Percentiles rank a stretch among this genome's conserved stretches.
phyloP scores from a whole-genome alignment of 106 monocot species.

The Dendrobium huoshanense region DNA sequence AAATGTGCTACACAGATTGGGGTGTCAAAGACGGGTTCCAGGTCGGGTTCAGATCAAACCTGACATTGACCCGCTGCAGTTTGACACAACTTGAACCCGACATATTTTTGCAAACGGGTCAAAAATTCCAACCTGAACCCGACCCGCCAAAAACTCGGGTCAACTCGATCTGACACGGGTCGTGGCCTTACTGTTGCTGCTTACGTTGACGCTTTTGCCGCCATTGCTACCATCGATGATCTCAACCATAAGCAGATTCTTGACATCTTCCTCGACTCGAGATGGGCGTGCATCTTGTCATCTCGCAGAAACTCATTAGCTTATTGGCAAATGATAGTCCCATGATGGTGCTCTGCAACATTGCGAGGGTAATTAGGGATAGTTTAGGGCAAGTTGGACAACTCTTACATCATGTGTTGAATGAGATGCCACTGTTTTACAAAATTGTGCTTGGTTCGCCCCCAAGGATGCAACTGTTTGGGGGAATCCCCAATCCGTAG shows the following conservation, averaged over 20 bases:
- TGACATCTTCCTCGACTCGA: slow-evolving; percentile 61
- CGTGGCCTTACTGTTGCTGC: slow-evolving; percentile 43
- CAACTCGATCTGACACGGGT: slow-evolving; percentile 9
- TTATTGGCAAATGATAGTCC: slow-evolving; percentile 10
- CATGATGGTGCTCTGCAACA: slow-evolving; percentile 40
- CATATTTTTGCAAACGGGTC: too few species aligned
- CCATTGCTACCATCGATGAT: slow-evolving; percentile 69
- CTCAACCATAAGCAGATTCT: slow-evolving; percentile 56
- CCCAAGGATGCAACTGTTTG: slow-evolving; percentile 83
- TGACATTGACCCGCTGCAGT: too few species aligned
- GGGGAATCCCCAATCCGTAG: slow-evolving; percentile 86
- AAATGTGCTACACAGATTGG: too few species aligned
- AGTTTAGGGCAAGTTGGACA: slow-evolving; percentile 79
- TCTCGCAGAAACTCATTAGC: slow-evolving; percentile 30
- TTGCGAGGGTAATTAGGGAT: slow-evolving; percentile 35
- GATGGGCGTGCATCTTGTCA: slow-evolving; percentile 59
- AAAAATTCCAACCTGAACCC: too few species aligned
- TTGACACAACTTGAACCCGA: too few species aligned
- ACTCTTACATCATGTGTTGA: slow-evolving; percentile 56
- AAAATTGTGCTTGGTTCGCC: slow-evolving; percentile 68
- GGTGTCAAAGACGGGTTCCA: too few species aligned
- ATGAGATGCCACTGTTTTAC: slow-evolving; percentile 87
- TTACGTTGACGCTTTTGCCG: slow-evolving; percentile 79
- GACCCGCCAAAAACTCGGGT: too few species aligned
- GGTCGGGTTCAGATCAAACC: too few species aligned